Evolutionary conservation across 2,329 filamentous ascomycete genomes (phyloP).

Genomic region (Xylaria sp.): DNA sequence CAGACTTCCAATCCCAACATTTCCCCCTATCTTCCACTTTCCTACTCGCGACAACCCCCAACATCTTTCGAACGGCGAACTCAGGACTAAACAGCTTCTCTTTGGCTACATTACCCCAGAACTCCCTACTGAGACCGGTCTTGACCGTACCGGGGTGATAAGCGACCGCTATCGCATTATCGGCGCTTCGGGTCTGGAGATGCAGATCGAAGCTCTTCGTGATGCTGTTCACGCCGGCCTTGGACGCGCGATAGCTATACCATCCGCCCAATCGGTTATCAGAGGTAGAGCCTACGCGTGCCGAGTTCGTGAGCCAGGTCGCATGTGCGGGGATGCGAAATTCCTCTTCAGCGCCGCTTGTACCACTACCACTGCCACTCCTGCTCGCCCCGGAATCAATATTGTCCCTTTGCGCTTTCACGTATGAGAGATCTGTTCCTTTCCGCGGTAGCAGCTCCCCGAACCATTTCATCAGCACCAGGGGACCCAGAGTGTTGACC

Average conservation of each 20-base stretch:
- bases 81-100: constrained; percentile 73
- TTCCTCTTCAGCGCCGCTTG: no score
- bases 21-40: constrained; percentile 67
- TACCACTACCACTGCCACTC: not conserved
- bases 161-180: constrained; percentile 73
- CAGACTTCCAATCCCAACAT: constrained; percentile 77
- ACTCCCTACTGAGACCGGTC: constrained; percentile 77
- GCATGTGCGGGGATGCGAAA: constrained; percentile 61
- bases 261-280: constrained; percentile 82
- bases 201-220: constrained; percentile 78
- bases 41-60: constrained; percentile 65
- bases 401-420: not conserved
- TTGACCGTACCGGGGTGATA: constrained; percentile 85
- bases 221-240: constrained; percentile 77
- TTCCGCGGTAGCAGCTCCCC: constrained; percentile 73
- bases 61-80: constrained; percentile 72
- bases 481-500: constrained; percentile 78
- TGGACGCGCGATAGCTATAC: constrained; percentile 83
- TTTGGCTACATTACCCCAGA: constrained; percentile 73
- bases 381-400: not conserved
- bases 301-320: constrained; percentile 79
- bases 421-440: constrained; percentile 51
- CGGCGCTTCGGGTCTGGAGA: constrained; percentile 65
- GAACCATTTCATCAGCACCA: constrained; percentile 83
- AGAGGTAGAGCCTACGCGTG: constrained; percentile 77